Percentiles rank a stretch among this genome's conserved stretches.
Conservation (phyloP, 2,329 filamentous ascomycete genomes). For the Aspergillus vadensis region DNA sequence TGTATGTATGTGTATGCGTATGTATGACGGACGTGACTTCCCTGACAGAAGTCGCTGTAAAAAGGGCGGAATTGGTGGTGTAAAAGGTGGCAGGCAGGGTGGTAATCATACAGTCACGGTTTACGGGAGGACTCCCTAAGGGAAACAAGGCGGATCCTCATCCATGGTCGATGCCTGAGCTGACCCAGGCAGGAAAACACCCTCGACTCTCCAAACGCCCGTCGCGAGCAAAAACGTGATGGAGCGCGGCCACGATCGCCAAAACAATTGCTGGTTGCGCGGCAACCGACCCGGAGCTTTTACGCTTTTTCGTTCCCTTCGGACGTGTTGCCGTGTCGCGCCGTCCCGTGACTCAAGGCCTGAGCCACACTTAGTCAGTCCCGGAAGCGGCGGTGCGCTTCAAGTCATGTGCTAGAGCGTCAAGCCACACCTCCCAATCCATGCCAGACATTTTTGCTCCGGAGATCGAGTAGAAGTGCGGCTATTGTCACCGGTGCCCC, state of each 20-base stretch:
- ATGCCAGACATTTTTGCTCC: conserved; percentile 28
- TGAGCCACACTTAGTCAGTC: conserved; percentile 11
- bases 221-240: conserved; percentile 22
- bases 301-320: conserved; percentile 6
- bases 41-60: conserved; percentile 1
- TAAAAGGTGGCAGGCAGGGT: conserved; percentile 6
- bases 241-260: conserved; percentile 20
- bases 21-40: conserved; percentile 11
- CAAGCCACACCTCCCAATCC: conserved; percentile 22
- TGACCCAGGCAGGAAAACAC: conserved; percentile 18
- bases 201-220: conserved; percentile 14
- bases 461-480: conserved; percentile 6
- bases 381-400: conserved; percentile 17
- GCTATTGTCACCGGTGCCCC: conserved; percentile 14
- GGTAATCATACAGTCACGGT: conserved; percentile 24
- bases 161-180: conserved; percentile 19
- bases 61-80: background rate
- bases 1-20: conserved; percentile 11
- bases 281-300: conserved; percentile 50
- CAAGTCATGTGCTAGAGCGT: conserved; percentile 15
- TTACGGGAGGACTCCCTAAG: conserved; percentile 8
- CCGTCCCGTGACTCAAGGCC: conserved; percentile 19
- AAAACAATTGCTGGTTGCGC: conserved; percentile 37
- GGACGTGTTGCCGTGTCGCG: conserved; percentile 20
- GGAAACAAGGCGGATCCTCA: conserved; percentile 10